Evolutionary conservation across 2,329 filamentous ascomycete genomes (phyloP), one percentile per base, ranked within the genome.

Genomic region (Parastagonospora avenae): DNA sequence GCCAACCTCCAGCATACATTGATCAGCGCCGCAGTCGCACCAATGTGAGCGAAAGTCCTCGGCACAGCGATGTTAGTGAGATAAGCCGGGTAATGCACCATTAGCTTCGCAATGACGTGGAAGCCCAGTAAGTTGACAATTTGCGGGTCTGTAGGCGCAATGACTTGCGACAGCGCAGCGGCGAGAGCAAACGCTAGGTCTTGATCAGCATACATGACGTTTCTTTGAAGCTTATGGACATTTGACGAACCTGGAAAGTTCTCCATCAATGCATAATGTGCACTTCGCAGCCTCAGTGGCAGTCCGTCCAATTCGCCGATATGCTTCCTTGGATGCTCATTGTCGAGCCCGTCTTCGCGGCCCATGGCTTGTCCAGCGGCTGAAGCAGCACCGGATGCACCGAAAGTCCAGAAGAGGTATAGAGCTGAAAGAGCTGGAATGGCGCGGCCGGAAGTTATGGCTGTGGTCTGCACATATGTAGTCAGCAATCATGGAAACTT

Each of bases 1-100:
- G 61, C 61, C 38, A 64, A 9, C 36, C 53, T 62, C 61, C 61
- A 64, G 36, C 61, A 62, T 16, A 64, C 56, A 32, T 64, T 62
- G 15, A 64, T 40, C 35, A 64, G 42, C 4, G 61, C 61, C n/a
- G 57, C 59, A 12, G 61, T 64, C 6, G 61, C 61, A 46, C 53
- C 57, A 2, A 64, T 16, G 42, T 64, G 61, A 12, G 61, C 59
- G 9, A 55, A 8, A 1, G 55, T 56, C 37, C 61, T 59, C 5
- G 57, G 55, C 15, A 61, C 2, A 6, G 59, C 52, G 15, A 64
- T 16, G 31, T 64, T 64, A n/a, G 49, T 19, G 35, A 64, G 12
- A 43, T 64, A 64, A 29, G 57, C 43, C 7, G 61, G 61, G 14
- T 64, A 64, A 29, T 62, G 59, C 15, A 64, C 55, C 16, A 61